Base-by-base conservation (phyloP, 106 monocot genomes). In the Dioscorea alata region DNA sequence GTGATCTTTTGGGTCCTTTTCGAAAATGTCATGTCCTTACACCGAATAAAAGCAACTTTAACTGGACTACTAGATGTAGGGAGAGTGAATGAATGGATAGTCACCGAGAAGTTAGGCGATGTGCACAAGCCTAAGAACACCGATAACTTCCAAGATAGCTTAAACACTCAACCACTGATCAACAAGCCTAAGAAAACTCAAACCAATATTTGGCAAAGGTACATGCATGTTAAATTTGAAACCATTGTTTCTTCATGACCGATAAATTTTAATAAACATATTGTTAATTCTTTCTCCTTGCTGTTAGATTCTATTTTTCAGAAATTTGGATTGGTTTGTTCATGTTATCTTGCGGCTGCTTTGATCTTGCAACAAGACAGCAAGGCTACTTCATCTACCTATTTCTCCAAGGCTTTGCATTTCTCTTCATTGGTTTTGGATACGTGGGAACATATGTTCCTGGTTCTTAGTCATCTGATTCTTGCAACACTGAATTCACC, bases 1-100 rank as follows among this genome's bases (percentile, higher is more conserved):
- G 70, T 88, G 61, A 51, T 83, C 33, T 35, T 82, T 19, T 88
- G 88, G 88, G 70, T 81, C 9, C 76, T 88, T 22, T 84, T 84
- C 59, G 88, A 88, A 68, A 88, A 88, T 76, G 88, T 84, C 4
- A 88, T 88, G 88, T 88, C 88, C 8, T 61, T 88, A 15, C 88
- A 88, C 74, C 78, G 88, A 56, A 73, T 88, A 23, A 88, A 84
- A 73, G 88, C 84, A 16, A 74, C 88, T 15, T n/a, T 74, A 16
- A 84, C 64, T 49, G 88, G 88, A 23, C 60, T 88, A 13, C 58
- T 84, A 49, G 88, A 88, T 4, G 73, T 54, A 33, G 81, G 79
- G 33, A 75, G 88, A 62, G 88, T 84, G 12, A 88, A 88, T 57
- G 88, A 88, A 50, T 90, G 90, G 90, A 69, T 90, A 60, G 90